Evolutionary conservation across 768 basidiomycete genomes (phyloP).

Genomic region (Peribolospora baueri): DNA sequence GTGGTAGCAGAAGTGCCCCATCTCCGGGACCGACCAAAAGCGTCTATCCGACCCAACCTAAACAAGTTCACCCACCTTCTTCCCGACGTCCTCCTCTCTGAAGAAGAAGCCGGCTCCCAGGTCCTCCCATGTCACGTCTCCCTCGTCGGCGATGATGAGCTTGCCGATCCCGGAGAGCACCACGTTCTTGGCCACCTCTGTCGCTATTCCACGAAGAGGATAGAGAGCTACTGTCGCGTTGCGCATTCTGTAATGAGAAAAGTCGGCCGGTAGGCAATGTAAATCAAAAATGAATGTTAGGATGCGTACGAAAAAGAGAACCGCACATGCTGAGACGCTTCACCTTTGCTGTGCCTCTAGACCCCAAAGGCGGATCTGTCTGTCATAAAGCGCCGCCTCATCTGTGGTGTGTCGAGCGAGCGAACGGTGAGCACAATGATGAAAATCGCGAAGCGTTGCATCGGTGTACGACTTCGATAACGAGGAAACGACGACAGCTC

Average conservation of each 20-base stretch:
- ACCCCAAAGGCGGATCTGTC: constrained; percentile 88
- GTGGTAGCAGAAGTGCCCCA: not conserved
- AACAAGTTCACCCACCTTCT: constrained; percentile 33
- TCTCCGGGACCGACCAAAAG: no score
- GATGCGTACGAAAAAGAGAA: not conserved
- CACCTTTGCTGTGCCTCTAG: constrained; percentile 90
- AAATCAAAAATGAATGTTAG: not conserved
- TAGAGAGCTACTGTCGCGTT: constrained; percentile 37
- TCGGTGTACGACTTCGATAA: no score
- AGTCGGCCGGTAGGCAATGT: constrained; percentile 9
- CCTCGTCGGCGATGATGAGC: constrained; percentile 57
- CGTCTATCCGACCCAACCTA: not conserved
- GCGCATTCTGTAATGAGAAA: constrained; percentile 43
- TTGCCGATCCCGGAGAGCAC: constrained; percentile 87
- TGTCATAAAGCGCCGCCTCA: constrained; percentile 44
- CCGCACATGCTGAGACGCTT: constrained; percentile 8
- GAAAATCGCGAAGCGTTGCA: no score
- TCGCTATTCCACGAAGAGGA: constrained; percentile 24
- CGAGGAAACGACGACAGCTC: no score
- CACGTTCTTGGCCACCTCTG: constrained; percentile 90
- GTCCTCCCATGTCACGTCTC: constrained; percentile 54
- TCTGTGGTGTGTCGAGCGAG: not conserved
- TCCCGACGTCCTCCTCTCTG: constrained; percentile 74
- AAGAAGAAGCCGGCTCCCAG: constrained; percentile 82
- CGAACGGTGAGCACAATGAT: no score